Base-by-base conservation (phyloP, 1,284 basidiomycete genomes). In the Ustilago trichophora region DNA sequence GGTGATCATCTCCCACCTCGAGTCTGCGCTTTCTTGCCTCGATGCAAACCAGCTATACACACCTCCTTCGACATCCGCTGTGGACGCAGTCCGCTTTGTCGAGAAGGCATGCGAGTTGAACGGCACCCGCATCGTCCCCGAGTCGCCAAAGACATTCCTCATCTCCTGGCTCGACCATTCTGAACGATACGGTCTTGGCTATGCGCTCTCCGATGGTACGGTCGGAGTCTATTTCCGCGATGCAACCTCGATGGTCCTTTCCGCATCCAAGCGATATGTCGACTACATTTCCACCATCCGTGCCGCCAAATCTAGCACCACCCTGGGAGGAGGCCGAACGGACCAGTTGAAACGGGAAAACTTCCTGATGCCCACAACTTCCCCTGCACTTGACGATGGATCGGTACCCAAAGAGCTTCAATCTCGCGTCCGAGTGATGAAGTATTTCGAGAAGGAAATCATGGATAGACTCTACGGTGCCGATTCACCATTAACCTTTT, bases 181-280 rank as follows among this genome's bases (percentile, higher is more conserved):
- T 81, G 92, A 94, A 82, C 96, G 96, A 84, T 98, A 98, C 83
- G 96, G 95, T 10, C 94, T 98, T 88, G 96, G 94, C 2, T 98
- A 98, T 81, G 92, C 92, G 2, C 85, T 98, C 76, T 93, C 91
- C 25, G 93, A 98, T 79, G 93, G 95, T 4, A 90, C 91, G 2
- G 90, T 97, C 24, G 93, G 93, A 8, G 91, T 97, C 18, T 89
- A 97, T 83, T 98, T 97, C 84, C 96, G 97, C 77, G 95, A 98
- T 82, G 92, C 90, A 73, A 92, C 92, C 8, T 90, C 87, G 13
- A 83, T 96, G 72, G 87, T 94, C 10, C 84, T 98, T 50, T 87
- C 91, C 18, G 88, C 94, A 1, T 88, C 90, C 76, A 93, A 91
- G 82, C 83, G 87, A 90, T 92, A 73, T 15, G 59, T 78, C 11